A percentile compares a stretch with the other conserved stretches of the same genome.
These are phyloP conservation scores for Acanthamoeba healyi DNA, from an alignment of 208 protist genomes.

Conservation along the genomic window DNA sequence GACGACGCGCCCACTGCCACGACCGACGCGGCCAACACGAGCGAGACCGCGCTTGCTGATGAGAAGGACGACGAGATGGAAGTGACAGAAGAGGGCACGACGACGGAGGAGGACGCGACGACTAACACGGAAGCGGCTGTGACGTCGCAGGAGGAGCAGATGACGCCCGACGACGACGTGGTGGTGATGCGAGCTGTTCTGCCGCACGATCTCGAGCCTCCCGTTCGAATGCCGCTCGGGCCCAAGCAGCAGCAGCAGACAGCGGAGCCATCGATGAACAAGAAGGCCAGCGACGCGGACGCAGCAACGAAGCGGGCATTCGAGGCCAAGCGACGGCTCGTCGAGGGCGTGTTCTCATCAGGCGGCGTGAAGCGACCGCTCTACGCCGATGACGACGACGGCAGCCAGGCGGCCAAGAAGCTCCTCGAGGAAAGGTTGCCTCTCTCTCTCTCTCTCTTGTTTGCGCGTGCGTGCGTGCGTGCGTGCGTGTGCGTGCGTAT, in stretches of 20 bases:
- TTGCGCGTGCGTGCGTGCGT: no score
- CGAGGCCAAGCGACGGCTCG: constrained; percentile 18
- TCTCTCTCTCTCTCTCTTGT: not conserved
- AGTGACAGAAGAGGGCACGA: not conserved
- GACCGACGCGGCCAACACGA: no score
- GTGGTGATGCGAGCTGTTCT: not conserved
- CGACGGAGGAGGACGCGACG: not conserved
- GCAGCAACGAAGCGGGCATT: not conserved
- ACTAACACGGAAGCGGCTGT: no score
- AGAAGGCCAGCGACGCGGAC: not conserved
- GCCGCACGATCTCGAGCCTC: not conserved
- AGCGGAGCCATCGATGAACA: not conserved
- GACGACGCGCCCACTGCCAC: no score
- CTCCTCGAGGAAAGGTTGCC: constrained; percentile 46
- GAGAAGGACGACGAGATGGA: no score
- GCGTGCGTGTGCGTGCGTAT: no score
- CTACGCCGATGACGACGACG: not conserved
- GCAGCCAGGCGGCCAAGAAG: not conserved
- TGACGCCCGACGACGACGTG: constrained; percentile 26
- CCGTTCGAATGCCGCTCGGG: not conserved
- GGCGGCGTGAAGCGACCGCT: not conserved
- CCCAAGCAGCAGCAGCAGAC: not conserved
- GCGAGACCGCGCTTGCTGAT: no score
- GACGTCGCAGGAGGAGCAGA: not conserved
- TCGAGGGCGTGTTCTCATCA: not conserved